Evolutionary conservation across 106 monocot species (phyloP), one percentile per base, ranked within the genome.

Genomic region (Dendrobium catenatum): DNA sequence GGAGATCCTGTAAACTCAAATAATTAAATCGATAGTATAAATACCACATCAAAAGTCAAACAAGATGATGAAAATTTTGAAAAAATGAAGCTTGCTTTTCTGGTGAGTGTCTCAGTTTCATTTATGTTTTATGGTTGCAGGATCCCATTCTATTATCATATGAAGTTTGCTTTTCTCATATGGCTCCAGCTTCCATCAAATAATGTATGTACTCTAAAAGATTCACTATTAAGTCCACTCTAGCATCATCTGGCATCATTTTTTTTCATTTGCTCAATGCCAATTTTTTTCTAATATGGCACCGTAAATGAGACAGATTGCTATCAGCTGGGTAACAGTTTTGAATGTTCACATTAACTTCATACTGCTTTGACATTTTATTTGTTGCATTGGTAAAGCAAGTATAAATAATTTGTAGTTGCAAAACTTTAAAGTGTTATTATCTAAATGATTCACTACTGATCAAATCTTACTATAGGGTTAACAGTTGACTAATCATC

Each of bases 151-250:
- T 98, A 98, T 85, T 89, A 93, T 81, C 90, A 93, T 78, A 66
- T 89, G 83, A 98, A 98, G 85, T 87, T 95, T 70, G 93, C 93
- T 58, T 95, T 95, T 84, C 98, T 98, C 76, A 81, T 98, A 29
- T 95, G 91, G 94, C 98, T 98, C 51, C 94, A 95, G 76, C 82
- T 98, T 73, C 98, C 94, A 55, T 83, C 91, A 6, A 81, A 80
- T 46, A 80, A 88, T 90, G 98, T 98, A 95, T 67, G 92, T 82
- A 76, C 56, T 31, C 27, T 13, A 9, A 74, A 74, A 74, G 1
- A 20, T 16, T 43, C 31, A 11, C 43, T n/a, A 74, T 9, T 31
- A 55, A 79, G 13, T 37, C 40, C 42, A 55, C 70, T 79, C 19
- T 22, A 9, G 79, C 55, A 61, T 58, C 20, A n/a, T 19, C 42